Conservation (phyloP, 495 filamentous ascomycete species). For the Lophiostoma macrostomum region DNA sequence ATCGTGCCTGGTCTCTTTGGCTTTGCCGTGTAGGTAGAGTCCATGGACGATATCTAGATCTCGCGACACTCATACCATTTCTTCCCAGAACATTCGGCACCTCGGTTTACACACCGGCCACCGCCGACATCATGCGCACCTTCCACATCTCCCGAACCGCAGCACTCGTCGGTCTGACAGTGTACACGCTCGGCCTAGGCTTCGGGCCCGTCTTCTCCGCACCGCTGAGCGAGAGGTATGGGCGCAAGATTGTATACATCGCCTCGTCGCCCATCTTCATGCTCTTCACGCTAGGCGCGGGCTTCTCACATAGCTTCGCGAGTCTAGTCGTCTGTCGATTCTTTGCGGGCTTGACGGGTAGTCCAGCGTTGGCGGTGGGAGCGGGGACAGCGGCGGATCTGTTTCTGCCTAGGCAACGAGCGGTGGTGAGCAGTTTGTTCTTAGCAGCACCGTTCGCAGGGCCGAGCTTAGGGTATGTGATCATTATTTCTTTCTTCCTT, state of each 20-base stretch:
- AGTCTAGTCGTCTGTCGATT: slow-evolving; percentile 58
- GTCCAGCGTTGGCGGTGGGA: slow-evolving; percentile 54
- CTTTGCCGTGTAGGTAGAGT: slow-evolving; percentile 39
- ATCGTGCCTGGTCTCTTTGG: slow-evolving; percentile 32
- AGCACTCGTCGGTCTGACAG: slow-evolving; percentile 35
- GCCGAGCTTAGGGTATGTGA: slow-evolving; percentile 48
- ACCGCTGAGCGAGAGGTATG: slow-evolving; percentile 39
- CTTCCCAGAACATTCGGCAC: slow-evolving; percentile 30
- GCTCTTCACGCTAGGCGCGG: slow-evolving; percentile 64
- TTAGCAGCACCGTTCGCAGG: slow-evolving; percentile 59
- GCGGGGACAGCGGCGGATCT: slow-evolving; percentile 56
- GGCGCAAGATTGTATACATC: slow-evolving; percentile 38
- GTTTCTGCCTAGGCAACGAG: slow-evolving; percentile 47
- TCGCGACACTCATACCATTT: neutral
- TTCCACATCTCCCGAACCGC: slow-evolving; percentile 38
- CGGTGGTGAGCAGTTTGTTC: slow-evolving; percentile 47
- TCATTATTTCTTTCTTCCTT: no score
- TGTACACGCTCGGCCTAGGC: slow-evolving; percentile 40
- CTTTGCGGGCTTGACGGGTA: slow-evolving; percentile 58
- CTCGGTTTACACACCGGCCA: slow-evolving; percentile 39
- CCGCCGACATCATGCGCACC: slow-evolving; percentile 27
- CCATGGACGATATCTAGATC: no score
- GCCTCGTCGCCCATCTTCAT: slow-evolving; percentile 48
- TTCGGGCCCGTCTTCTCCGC: slow-evolving; percentile 40
- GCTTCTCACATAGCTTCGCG: slow-evolving; percentile 54